Evolutionary conservation across 352 stramenopile species (phyloP).

Genomic region (Phytophthora meadii): DNA sequence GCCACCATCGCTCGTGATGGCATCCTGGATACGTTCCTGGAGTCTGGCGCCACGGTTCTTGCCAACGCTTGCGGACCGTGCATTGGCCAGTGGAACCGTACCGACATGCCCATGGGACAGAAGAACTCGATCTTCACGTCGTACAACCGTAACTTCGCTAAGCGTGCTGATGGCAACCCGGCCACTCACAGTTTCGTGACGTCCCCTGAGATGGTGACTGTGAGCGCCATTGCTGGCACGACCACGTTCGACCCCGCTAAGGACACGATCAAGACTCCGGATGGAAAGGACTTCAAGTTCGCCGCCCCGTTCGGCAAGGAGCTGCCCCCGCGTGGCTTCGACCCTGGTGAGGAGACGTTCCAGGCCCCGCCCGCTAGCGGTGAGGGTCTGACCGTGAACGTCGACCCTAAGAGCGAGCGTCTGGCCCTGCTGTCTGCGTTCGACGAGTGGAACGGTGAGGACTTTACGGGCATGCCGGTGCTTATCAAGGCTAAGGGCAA

Average conservation of each 20-base stretch:
- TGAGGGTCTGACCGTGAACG: constrained; percentile 75
- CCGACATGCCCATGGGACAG: constrained; percentile 83
- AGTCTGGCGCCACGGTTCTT: constrained; percentile 89
- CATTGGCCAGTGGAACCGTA: constrained; percentile 96
- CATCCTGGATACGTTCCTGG: constrained; percentile 90
- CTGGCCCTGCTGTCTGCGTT: constrained; percentile 91
- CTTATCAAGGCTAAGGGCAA: constrained; percentile 96
- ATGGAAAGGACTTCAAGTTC: constrained; percentile 93
- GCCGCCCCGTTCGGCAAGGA: constrained; percentile 91
- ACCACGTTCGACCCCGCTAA: constrained; percentile 92
- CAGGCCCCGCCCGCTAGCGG: constrained; percentile 81
- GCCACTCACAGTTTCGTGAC: constrained; percentile 94
- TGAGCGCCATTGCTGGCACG: constrained; percentile 87
- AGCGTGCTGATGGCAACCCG: constrained; percentile 95
- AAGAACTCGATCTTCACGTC: constrained; percentile 96
- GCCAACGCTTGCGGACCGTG: constrained; percentile 94
- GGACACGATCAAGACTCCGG: constrained; percentile 88
- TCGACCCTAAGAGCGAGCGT: constrained; percentile 86
- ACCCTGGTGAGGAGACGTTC: constrained; percentile 93
- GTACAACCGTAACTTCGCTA: constrained; percentile 96
- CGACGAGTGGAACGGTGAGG: constrained; percentile 90
- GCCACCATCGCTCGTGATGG: constrained; percentile 93
- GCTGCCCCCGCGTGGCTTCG: constrained; percentile 90
- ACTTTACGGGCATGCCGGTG: constrained; percentile 88
- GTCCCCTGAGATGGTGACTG: constrained; percentile 92